These are phyloP conservation scores for Pleurostoma richardsiae DNA, from an alignment of 2,329 filamentous ascomycete genomes.

Conservation along the genomic window DNA sequence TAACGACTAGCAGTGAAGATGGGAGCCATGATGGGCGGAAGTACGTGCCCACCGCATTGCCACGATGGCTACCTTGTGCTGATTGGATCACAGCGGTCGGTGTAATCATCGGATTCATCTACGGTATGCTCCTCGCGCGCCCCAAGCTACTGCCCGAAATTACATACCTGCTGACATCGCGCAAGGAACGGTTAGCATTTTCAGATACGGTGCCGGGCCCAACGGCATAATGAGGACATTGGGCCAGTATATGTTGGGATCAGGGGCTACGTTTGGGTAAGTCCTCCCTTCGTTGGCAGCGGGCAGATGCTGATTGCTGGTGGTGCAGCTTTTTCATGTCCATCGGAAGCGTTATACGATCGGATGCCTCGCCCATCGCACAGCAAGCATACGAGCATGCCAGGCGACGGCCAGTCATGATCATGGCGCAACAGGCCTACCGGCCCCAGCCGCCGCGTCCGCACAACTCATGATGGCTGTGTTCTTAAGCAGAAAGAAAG, in stretches of 20 bases:
- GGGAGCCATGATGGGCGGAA: constrained; percentile 97
- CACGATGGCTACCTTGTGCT: constrained; percentile 17
- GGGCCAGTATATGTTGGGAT: constrained; percentile 95
- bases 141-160: no score
- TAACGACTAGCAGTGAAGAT: constrained; percentile 71
- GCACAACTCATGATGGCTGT: no score
- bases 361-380: constrained; percentile 74
- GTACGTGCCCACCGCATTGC: constrained; percentile 53
- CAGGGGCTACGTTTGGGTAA: constrained; percentile 93
- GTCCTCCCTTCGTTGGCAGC: constrained; percentile 13
- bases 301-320: constrained; percentile 5
- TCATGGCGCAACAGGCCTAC: constrained; percentile 49
- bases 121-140: constrained; percentile 54
- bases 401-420: constrained; percentile 69
- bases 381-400: constrained; percentile 72
- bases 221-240: constrained; percentile 92
- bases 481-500: no score
- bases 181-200: constrained; percentile 87
- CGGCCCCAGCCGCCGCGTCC: constrained; percentile 15
- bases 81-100: constrained; percentile 68
- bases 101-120: constrained; percentile 95
- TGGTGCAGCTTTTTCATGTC: constrained; percentile 85
- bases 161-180: background rate
- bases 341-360: constrained; percentile 93
- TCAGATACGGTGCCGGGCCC: constrained; percentile 87